These are phyloP conservation scores for Fraxinus paxiana DNA, from an alignment of 305 asterid species.

Conservation along the genomic window DNA sequence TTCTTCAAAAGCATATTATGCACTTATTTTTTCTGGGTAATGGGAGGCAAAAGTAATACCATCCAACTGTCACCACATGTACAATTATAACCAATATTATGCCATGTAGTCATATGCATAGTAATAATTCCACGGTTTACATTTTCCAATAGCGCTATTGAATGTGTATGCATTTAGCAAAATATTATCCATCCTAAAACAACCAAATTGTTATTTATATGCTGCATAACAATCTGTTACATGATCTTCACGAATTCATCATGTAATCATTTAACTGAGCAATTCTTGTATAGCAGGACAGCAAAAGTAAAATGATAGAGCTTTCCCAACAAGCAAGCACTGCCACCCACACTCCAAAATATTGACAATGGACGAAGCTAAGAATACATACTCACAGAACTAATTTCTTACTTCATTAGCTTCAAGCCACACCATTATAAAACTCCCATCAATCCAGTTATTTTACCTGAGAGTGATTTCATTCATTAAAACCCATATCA, in stretches of 20 bases:
- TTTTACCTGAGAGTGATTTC: neutral
- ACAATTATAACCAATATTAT: neutral
- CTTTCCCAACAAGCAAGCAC: neutral
- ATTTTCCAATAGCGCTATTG: neutral
- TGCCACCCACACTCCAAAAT: neutral
- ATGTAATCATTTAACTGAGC: neutral
- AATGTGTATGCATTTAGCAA: neutral
- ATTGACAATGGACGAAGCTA: neutral
- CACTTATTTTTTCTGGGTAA: neutral
- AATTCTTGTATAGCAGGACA: neutral
- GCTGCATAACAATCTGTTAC: neutral
- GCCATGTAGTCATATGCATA: neutral
- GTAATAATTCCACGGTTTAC: neutral
- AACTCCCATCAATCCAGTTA: neutral
- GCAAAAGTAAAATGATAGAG: neutral
- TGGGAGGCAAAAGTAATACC: neutral
- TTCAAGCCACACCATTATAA: slow-evolving; percentile 5
- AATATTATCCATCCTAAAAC: neutral
- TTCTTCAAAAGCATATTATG: neutral
- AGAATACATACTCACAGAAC: neutral
- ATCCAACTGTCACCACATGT: neutral
- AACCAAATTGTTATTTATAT: neutral
- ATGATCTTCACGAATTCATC: neutral
- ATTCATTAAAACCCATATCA: neutral
- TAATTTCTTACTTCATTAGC: neutral